phyloP scores from a whole-genome alignment of 2,329 filamentous ascomycete species.

The Monosporascus sp. region DNA sequence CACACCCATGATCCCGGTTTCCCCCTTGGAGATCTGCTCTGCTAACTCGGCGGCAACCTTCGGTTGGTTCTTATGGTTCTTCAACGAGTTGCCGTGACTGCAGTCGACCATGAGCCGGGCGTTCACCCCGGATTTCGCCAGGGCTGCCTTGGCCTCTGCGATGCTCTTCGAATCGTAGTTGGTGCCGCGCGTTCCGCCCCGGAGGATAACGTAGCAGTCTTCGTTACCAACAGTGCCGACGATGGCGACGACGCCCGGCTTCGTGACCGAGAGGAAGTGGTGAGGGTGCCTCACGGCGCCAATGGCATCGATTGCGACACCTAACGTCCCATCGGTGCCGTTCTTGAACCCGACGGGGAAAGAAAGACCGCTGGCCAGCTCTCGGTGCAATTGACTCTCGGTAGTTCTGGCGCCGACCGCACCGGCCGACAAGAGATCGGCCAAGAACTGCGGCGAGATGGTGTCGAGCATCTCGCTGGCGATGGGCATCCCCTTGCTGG shows the following conservation, averaged over 20 bases:
- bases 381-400: constrained; percentile 90
- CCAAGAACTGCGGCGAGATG: constrained; percentile 93
- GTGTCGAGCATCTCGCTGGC: constrained; percentile 98
- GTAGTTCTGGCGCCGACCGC: constrained; percentile 95
- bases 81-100: constrained; percentile 91
- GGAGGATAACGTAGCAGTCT: constrained; percentile 93
- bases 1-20: constrained; percentile 86
- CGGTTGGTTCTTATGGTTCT: constrained; percentile 96
- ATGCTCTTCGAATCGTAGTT: constrained; percentile 90
- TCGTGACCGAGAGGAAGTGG: constrained; percentile 95
- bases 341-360: constrained; percentile 99
- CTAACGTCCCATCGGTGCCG: constrained; percentile 85
- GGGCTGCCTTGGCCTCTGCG: constrained; percentile 71
- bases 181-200: constrained; percentile 86
- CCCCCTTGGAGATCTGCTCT: constrained; percentile 78
- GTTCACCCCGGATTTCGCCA: constrained; percentile 67
- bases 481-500: constrained; percentile 87
- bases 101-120: constrained; percentile 94
- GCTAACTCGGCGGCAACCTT: constrained; percentile 80
- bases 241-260: constrained; percentile 91
- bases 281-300: constrained; percentile 87
- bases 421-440: constrained; percentile 84
- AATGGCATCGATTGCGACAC: constrained; percentile 92
- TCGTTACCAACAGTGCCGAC: constrained; percentile 93
- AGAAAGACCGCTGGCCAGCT: constrained; percentile 86